phyloP scores from a whole-genome alignment of 805 yeast genomes.

The Myxozyma kluyveri region DNA sequence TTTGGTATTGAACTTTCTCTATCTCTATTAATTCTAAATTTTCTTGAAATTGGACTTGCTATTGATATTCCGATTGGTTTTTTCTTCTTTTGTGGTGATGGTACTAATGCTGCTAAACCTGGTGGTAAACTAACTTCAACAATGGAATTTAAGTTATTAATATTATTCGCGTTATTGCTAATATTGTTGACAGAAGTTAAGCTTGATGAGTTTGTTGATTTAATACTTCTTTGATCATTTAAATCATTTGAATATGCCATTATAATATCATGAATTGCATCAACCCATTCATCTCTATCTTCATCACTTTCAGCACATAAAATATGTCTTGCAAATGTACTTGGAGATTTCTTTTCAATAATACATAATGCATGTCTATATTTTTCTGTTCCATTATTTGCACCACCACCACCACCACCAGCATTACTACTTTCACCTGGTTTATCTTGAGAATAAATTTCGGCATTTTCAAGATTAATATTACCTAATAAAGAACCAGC shows the following conservation, averaged over 20 bases:
- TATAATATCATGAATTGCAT: slow-evolving; percentile 37
- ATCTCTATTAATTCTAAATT: slow-evolving; percentile 1
- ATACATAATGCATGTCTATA: slow-evolving; percentile 60
- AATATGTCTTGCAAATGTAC: slow-evolving; percentile 45
- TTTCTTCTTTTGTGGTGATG: slow-evolving; percentile 17
- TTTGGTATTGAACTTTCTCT: no score
- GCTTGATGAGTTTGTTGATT: not conserved
- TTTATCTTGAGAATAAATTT: slow-evolving; percentile 38
- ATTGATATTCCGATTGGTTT: slow-evolving; percentile 12
- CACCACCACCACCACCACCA: not conserved
- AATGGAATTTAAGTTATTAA: no score
- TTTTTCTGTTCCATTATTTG: not conserved
- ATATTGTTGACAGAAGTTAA: not conserved
- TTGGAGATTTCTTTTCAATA: slow-evolving; percentile 44
- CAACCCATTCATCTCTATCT: slow-evolving; percentile 74
- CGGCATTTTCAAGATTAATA: slow-evolving; percentile 50
- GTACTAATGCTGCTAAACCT: slow-evolving; percentile 1
- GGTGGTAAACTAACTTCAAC: not conserved
- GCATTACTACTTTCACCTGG: not conserved
- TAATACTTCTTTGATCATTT: slow-evolving; percentile 12
- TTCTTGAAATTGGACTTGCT: slow-evolving; percentile 17
- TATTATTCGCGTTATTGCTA: no score
- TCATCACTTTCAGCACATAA: slow-evolving; percentile 76
- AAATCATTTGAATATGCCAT: slow-evolving; percentile 2
- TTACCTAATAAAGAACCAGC: slow-evolving; percentile 56